Evolutionary conservation across 1,284 basidiomycete species (phyloP), one percentile per base, ranked within the genome.

Genomic region (Apiotrichum gamsii): DNA sequence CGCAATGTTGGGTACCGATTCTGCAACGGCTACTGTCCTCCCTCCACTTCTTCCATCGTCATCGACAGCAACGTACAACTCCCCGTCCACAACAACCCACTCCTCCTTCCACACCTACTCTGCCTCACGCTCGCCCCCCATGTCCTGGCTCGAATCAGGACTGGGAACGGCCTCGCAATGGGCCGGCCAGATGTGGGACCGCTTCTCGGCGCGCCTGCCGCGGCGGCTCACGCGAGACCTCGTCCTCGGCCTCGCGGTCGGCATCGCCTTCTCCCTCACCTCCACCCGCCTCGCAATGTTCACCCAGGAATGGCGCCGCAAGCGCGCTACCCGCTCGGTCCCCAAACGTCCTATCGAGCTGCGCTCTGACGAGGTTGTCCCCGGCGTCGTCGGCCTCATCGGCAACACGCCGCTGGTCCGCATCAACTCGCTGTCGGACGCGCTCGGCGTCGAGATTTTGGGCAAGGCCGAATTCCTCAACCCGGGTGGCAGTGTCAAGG

Each of bases 401-500:
- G 90, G 89, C 87, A 95, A 97, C 64, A 98, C 94, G 2, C 93
- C 93, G 0, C 76, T 98, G 32, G 77, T 98, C 47, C 78, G 93
- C 50, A 95, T 98, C 50, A 87, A 87, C 58, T 91, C 87, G 3
- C 70, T 98, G 47, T 95, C 90, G 59, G 80, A 95, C 70, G 82
- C 85, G 0, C 78, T 96, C 0, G 91, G 91, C 8, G 86, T 95
- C 11, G 91, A 97, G 63, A 93, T 98, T 51, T 75, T 96, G 11
- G 40, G 41, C 23, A 36, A 36, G 21, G 25, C 39, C 28, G 39
- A 15, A 84, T 97, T 86, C 65, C 72, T 98, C 45, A 98, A 98
- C 70, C 94, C 95, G 0, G 95, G 91, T 15, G 95, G 95, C 19
- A 96, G 90, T 47, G 87, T 97, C 37, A 99, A 99, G 72, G 95